Base-by-base conservation (phyloP, 108 stramenopile species). In the Cyclostephanos invisitatus region DNA sequence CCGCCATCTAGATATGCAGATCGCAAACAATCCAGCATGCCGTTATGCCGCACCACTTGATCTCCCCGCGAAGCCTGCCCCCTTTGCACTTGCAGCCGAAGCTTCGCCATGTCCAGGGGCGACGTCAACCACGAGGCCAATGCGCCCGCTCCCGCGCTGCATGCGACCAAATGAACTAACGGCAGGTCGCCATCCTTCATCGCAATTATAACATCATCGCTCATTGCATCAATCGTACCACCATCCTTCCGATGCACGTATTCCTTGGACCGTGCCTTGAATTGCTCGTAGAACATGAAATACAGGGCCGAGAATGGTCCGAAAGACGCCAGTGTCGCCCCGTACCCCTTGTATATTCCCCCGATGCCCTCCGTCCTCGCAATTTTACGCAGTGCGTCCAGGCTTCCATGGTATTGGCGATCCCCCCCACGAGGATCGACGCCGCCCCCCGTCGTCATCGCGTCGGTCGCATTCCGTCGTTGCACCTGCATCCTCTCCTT, bases 401-500 rank as follows among this genome's bases (percentile, higher is more conserved):
- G 78, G 60, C 91, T 94, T 32, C 88, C 84, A 21, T 77, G 77
- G 75, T 98, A 98, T 36, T 73, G 62, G 14, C 57, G 53, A 21
- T 22, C 62, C 72, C 10, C 62, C 72, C 10, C 2, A 59, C 37
- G 29, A 46, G 7, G 50, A 42, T 47, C 28, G 17, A 5, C 3
- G 32, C 32, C 22, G 6, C n/a, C n/a, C n/a, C n/a, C n/a, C n/a
- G n/a, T n/a, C n/a, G n/a, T 47, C 20, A 28, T 37, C 18, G 24
- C 57, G 18, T 25, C 58, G 28, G 32, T 67, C 47, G 59, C 55
- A 59, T 49, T 78, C 69, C 24, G 72, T 73, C 24, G 72, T 65
- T 97, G 96, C 7, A 98, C 91, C 83, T 99, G 99, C 74, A 97
- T 62, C 55, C 99, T 85, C 80, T 98, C 99, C 77, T 99, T 99